phyloP scores from a whole-genome alignment of 2,329 filamentous ascomycete genomes.

The Curvularia sp. region DNA sequence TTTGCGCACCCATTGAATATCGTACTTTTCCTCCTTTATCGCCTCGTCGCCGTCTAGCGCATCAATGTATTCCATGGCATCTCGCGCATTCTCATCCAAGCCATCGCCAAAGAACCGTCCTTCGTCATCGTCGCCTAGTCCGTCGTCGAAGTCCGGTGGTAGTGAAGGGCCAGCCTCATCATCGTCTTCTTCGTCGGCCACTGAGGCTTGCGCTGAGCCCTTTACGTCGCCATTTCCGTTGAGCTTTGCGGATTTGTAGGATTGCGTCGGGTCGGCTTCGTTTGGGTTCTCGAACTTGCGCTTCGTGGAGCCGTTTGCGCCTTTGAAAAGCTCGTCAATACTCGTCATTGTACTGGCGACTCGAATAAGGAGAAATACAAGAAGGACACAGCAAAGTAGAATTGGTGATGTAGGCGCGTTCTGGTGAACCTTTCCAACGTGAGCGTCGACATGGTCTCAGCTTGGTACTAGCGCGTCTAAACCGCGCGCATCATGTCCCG shows the following conservation, averaged over 20 bases:
- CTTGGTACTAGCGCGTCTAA: constrained; percentile 12
- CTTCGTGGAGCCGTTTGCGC: constrained; percentile 60
- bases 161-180: constrained; percentile 62
- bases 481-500: constrained; percentile 3
- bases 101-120: constrained; percentile 96
- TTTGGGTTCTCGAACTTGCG: constrained; percentile 65
- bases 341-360: constrained; percentile 58
- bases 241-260: constrained; percentile 68
- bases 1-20: constrained; percentile 81
- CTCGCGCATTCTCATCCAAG: constrained; percentile 78
- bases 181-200: constrained; percentile 57
- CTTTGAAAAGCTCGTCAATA: constrained; percentile 70
- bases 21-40: constrained; percentile 75
- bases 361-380: background rate
- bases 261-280: constrained; percentile 63
- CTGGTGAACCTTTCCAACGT: constrained; percentile 4
- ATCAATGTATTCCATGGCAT: constrained; percentile 89
- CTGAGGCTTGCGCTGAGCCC: constrained; percentile 56
- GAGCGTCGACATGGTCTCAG: constrained; percentile 10
- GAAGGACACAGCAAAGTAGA: background rate
- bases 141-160: constrained; percentile 63
- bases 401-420: constrained; percentile 17
- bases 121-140: constrained; percentile 75
- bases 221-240: constrained; percentile 59
- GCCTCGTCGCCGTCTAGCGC: constrained; percentile 64